Evolutionary conservation across 805 yeast species (phyloP), one percentile per base, ranked within the genome.

Genomic region (Yarrowia deformans): DNA sequence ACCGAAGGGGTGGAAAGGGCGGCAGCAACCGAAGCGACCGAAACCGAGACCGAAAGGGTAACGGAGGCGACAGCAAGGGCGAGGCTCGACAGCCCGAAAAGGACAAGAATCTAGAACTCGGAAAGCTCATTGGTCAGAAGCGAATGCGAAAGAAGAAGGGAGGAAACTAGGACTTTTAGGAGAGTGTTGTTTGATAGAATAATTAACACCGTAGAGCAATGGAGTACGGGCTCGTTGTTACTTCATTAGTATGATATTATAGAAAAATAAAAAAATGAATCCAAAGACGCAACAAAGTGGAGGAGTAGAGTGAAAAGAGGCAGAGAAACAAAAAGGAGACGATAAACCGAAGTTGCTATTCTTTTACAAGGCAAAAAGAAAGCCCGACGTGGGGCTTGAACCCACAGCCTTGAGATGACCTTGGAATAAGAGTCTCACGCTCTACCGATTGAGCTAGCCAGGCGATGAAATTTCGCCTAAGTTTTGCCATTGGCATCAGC

Each of bases 71-170:
- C 43, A 46, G 52, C 18, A 42, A 42, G 46, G 37, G 29, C 43
- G 48, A 54, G 49, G 4, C 46, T 23, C 13, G 54, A 14, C 61
- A 42, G n/a, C 58, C 32, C 12, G 69, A 69, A 5, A 71, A 72
- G 10, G 72, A 71, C 13, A 72, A 71, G 58, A 68, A 69, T 68
- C 63, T 40, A 40, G 48, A 74, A 73, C 61, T 72, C n/a, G 66
- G 66, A 3, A 69, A 72, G 39, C 71, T 74, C 18, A 74, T 79
- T 63, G 80, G 80, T 23, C 74, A 77, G 69, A 78, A 77, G 75
- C 75, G 80, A 42, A 75, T 73, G 71, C 61, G 70, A 67, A 77
- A 75, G 73, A 73, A 72, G 71, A 60, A 66, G 63, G 55, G 66
- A 12, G 66, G 66, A 34, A 60, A 60, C 42, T 60, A 60, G 18